Conservation (phyloP, 2,329 filamentous ascomycete genomes). For the Aspergillus sp. region DNA sequence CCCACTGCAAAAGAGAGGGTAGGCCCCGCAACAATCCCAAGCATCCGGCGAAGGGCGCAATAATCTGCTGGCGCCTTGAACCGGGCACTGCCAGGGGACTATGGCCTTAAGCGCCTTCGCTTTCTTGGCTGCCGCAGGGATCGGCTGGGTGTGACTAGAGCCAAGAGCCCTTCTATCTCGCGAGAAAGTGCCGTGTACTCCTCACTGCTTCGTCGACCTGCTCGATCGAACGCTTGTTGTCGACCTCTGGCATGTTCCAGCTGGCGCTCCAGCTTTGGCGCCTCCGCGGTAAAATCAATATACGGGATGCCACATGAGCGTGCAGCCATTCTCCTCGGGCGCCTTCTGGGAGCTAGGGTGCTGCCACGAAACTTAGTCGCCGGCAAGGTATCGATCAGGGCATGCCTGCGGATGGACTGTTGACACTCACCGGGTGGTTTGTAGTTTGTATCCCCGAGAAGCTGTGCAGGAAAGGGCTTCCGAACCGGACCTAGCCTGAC, state of each 20-base stretch:
- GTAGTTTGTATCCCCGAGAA: too few relatives aligned
- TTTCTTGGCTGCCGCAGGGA: slow-evolving; percentile 5
- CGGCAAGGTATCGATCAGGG: too few relatives aligned
- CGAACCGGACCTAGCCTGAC: too few relatives aligned
- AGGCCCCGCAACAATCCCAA: not conserved
- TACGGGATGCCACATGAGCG: not conserved
- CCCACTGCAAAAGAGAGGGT: not conserved
- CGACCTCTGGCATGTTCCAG: slow-evolving; percentile 6
- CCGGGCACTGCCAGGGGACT: too few relatives aligned
- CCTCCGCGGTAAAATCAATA: slow-evolving; percentile 5
- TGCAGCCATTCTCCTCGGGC: too few relatives aligned
- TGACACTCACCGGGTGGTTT: too few relatives aligned
- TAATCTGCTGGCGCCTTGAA: not conserved
- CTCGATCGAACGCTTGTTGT: slow-evolving; percentile 5
- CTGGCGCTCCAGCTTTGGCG: slow-evolving; percentile 8
- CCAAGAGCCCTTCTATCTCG: slow-evolving; percentile 6
- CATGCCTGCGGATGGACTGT: too few relatives aligned
- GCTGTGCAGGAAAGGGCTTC: too few relatives aligned
- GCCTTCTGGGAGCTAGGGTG: too few relatives aligned
- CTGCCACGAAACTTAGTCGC: too few relatives aligned
- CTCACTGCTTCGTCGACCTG: not conserved
- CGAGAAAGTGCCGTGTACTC: slow-evolving; percentile 6
- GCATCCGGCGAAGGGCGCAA: not conserved
- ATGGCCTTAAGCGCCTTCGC: not conserved
- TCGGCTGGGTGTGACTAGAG: slow-evolving; percentile 4